Percentiles rank a stretch among this genome's conserved stretches.
phyloP scores from a whole-genome alignment of 108 stramenopile genomes.

The Bacterosira constricta region DNA sequence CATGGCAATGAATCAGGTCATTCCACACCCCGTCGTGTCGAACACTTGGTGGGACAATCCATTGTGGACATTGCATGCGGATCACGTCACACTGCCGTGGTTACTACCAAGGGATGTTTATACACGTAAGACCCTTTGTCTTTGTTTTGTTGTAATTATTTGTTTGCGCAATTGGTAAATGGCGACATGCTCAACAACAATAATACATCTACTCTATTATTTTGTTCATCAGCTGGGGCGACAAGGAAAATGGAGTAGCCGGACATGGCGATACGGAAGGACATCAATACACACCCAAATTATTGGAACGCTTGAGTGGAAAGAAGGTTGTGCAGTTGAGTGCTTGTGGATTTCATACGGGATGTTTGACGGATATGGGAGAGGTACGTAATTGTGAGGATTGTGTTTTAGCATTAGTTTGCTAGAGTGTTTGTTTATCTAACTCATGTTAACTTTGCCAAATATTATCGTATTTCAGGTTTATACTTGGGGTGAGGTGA shows the following conservation, averaged over 20 bases:
- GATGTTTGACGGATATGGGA: conserved; percentile 83
- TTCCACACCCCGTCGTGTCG: conserved; percentile 90
- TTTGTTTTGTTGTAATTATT: not conserved
- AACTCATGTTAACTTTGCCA: too few species aligned
- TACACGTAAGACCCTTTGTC: conserved; percentile 72
- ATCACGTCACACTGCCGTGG: conserved; percentile 88
- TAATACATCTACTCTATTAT: too few species aligned
- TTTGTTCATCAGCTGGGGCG: conserved; percentile 48
- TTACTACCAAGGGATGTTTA: conserved; percentile 79
- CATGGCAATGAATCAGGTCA: conserved; percentile 94
- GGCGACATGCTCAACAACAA: too few species aligned
- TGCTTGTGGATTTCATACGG: conserved; percentile 96
- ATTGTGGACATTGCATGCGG: conserved; percentile 94
- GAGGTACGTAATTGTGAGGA: too few species aligned
- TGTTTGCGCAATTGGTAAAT: not conserved
- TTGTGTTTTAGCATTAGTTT: too few species aligned
- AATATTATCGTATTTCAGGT: not conserved
- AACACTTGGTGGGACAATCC: conserved; percentile 75
- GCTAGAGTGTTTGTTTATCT: too few species aligned
- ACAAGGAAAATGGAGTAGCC: conserved; percentile 89
- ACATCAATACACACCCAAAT: conserved; percentile 93
- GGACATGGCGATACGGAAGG: conserved; percentile 94
- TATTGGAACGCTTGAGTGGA: conserved; percentile 79
- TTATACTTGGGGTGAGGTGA: conserved; percentile 84
- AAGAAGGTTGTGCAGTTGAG: conserved; percentile 87